phyloP scores from a whole-genome alignment of 2,329 filamentous ascomycete species.

The Penicillium corylophilum region DNA sequence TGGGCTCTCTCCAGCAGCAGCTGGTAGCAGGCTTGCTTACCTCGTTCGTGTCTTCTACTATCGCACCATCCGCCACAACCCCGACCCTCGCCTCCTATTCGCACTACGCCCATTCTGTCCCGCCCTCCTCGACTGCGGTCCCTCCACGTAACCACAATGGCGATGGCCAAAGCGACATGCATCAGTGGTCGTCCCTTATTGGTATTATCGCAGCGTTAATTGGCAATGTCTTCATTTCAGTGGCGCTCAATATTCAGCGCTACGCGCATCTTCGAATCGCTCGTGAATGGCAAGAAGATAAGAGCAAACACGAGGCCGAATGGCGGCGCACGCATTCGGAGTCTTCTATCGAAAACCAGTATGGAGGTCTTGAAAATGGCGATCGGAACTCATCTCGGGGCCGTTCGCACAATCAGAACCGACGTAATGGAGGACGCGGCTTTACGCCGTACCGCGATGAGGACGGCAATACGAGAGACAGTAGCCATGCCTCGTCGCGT shows the following conservation, averaged over 20 bases:
- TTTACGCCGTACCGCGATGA: conserved; percentile 29
- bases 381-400: conserved; percentile 11
- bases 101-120: conserved; percentile 11
- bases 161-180: conserved; percentile 20
- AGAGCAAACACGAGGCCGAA: conserved; percentile 56
- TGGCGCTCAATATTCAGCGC: conserved; percentile 93
- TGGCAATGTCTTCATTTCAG: conserved; percentile 89
- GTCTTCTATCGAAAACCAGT: conserved; percentile 28
- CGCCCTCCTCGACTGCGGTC: conserved; percentile 15
- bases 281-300: conserved; percentile 62
- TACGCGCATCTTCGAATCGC: conserved; percentile 89
- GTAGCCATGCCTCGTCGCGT: conserved; percentile 22
- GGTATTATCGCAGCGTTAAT: conserved; percentile 90
- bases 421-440: conserved; percentile 19
- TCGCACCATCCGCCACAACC: conserved; percentile 22
- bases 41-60: conserved; percentile 23
- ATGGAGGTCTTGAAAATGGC: conserved; percentile 44
- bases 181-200: conserved; percentile 83
- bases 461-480: conserved; percentile 32
- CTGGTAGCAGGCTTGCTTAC: conserved; percentile 31
- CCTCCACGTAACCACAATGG: conserved; percentile 21
- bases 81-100: conserved; percentile 16
- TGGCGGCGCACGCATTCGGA: conserved; percentile 45
- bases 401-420: conserved; percentile 11
- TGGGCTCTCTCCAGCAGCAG: conserved; percentile 28